Percentiles rank a stretch among this genome's conserved stretches.
Evolutionary conservation across 768 basidiomycete genomes (phyloP).

Genomic region (Macrocybe gigantea): DNA sequence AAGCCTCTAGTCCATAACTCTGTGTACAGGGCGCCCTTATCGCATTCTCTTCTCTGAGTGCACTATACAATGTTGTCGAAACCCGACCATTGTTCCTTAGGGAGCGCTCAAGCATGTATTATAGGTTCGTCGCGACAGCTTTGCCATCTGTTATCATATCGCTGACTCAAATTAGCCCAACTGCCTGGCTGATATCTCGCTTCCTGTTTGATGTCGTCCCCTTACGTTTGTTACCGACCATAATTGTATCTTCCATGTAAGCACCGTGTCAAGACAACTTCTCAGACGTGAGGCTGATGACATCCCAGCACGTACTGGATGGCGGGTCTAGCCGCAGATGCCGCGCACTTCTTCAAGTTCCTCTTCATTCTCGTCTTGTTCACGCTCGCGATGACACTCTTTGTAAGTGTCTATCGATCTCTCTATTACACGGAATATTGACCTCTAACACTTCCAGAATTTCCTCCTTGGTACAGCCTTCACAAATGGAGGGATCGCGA

Average conservation of each 20-base stretch:
- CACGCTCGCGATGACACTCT: slow-evolving; percentile 81
- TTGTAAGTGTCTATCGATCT: slow-evolving; percentile 39
- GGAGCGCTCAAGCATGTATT: slow-evolving; percentile 81
- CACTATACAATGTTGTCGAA: slow-evolving; percentile 83
- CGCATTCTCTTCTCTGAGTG: slow-evolving; percentile 87
- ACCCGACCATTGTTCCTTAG: slow-evolving; percentile 83
- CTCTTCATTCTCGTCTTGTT: slow-evolving; percentile 84
- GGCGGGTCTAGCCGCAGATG: slow-evolving; percentile 79
- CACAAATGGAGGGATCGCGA: slow-evolving; percentile 84
- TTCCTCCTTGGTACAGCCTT: slow-evolving; percentile 85
- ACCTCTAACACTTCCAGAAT: slow-evolving; percentile 43
- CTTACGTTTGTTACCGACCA: slow-evolving; percentile 82
- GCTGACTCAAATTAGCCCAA: slow-evolving; percentile 45
- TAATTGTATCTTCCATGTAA: slow-evolving; percentile 80
- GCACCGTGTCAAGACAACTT: slow-evolving; percentile 15
- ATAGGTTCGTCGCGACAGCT: slow-evolving; percentile 49
- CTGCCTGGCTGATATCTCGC: slow-evolving; percentile 87
- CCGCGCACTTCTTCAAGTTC: slow-evolving; percentile 91
- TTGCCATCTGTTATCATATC: slow-evolving; percentile 1
- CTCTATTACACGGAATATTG: background rate
- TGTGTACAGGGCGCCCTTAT: slow-evolving; percentile 71
- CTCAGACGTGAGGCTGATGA: slow-evolving; percentile 3
- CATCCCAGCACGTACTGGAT: slow-evolving; percentile 82
- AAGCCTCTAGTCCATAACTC: slow-evolving; percentile 2
- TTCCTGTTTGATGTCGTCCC: slow-evolving; percentile 89